phyloP scores from a whole-genome alignment of 345 rosid genomes.

The thale cress (Arabidopsis thaliana) region DNA sequence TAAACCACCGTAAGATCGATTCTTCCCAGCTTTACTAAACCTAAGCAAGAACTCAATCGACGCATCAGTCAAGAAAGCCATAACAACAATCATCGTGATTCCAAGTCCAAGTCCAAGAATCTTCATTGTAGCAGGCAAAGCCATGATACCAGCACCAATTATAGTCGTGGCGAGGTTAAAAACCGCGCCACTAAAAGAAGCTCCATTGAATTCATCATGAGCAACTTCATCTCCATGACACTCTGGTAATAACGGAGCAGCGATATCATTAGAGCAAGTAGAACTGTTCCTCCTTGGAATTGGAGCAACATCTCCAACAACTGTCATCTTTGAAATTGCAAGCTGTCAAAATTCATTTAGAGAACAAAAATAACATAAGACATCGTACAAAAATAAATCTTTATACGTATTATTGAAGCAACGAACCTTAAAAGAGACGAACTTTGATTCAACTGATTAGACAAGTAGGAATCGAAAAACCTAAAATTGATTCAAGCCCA shows the following conservation, averaged over 20 bases:
- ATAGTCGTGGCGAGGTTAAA: constrained; percentile 84
- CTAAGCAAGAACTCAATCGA: constrained; percentile 83
- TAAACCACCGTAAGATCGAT: constrained; percentile 72
- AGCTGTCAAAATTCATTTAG: constrained; percentile 19
- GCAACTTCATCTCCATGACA: constrained; percentile 55
- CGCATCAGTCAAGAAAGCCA: constrained; percentile 87
- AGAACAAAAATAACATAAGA: background rate
- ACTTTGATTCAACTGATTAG: background rate
- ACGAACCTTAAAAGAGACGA: constrained; percentile 11
- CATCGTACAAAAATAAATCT: background rate
- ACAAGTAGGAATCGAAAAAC: constrained; percentile 8
- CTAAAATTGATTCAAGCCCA: constrained; percentile 24
- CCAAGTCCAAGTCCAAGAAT: constrained; percentile 83
- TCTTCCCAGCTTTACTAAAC: constrained; percentile 72
- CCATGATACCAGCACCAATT: constrained; percentile 96
- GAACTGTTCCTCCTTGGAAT: constrained; percentile 51
- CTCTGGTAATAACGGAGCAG: constrained; percentile 67
- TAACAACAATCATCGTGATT: constrained; percentile 67
- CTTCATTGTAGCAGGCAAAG: constrained; percentile 89
- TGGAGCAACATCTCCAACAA: constrained; percentile 52
- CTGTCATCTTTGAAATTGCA: constrained; percentile 58
- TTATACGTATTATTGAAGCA: background rate
- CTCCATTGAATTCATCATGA: constrained; percentile 81
- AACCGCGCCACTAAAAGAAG: constrained; percentile 90
- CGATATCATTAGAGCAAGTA: constrained; percentile 48